These are phyloP conservation scores for Puya raimondii DNA, from an alignment of 176 grass and related monocot genomes.

Conservation along the genomic window DNA sequence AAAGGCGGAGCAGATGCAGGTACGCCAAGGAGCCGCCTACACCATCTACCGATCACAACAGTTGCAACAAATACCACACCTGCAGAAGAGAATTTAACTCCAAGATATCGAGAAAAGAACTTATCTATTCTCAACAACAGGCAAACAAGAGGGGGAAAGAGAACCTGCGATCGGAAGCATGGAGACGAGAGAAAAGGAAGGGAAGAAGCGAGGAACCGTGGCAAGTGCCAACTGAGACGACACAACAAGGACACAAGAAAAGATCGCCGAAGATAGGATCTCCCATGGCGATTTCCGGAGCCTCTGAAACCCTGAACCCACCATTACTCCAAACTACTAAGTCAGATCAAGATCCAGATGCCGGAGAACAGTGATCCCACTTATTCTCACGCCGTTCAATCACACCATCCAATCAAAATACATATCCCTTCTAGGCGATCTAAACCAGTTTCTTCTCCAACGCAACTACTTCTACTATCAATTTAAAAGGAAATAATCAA, in stretches of 20 bases:
- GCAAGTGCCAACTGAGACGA: slow-evolving; percentile 76
- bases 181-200: slow-evolving; percentile 59
- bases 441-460: too few species aligned
- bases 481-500: too few species aligned
- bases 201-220: slow-evolving; percentile 65
- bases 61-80: slow-evolving; percentile 57
- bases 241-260: slow-evolving; percentile 56
- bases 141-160: neutral
- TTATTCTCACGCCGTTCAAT: slow-evolving; percentile 29
- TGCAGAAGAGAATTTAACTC: slow-evolving; percentile 19
- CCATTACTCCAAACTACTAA: slow-evolving; percentile 35
- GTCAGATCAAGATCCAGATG: neutral
- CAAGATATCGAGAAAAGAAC: neutral
- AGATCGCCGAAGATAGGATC: slow-evolving; percentile 52
- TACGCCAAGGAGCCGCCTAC: slow-evolving; percentile 62
- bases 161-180: slow-evolving; percentile 84
- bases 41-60: slow-evolving; percentile 62
- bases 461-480: too few species aligned
- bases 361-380: neutral
- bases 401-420: slow-evolving; percentile 32
- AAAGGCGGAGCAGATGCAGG: slow-evolving; percentile 59
- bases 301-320: slow-evolving; percentile 48
- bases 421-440: too few species aligned
- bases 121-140: neutral
- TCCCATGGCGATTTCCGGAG: slow-evolving; percentile 52